Evolutionary conservation across 768 basidiomycete species (phyloP).

Genomic region (Boletus patriciae): DNA sequence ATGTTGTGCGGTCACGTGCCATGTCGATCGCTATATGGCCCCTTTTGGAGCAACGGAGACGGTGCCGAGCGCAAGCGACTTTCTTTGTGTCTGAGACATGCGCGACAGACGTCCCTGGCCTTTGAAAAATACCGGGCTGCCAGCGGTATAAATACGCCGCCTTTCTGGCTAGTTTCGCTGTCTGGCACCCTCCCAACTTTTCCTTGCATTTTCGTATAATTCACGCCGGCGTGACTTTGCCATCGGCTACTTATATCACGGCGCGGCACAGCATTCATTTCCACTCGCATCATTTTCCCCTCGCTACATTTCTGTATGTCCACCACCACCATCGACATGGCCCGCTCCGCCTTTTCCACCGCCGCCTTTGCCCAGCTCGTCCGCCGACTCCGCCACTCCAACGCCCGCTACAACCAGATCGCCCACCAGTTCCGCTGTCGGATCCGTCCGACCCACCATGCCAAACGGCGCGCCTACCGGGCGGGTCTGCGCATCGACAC

Average conservation of each 20-base stretch:
- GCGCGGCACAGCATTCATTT: conserved; percentile 11
- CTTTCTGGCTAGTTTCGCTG: neutral
- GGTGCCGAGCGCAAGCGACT: neutral
- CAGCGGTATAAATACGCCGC: conserved; percentile 18
- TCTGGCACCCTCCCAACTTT: conserved; percentile 7
- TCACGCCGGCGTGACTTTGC: conserved; percentile 17
- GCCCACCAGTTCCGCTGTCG: conserved; percentile 41
- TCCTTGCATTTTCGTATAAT: neutral
- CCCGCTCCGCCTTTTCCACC: conserved; percentile 30
- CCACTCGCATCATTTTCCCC: neutral
- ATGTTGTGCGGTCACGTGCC: conserved; percentile 8
- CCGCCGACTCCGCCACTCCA: conserved; percentile 44
- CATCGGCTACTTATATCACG: neutral
- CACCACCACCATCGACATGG: conserved; percentile 6
- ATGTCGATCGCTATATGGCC: conserved; percentile 8
- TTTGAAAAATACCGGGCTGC: neutral
- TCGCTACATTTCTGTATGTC: conserved; percentile 11
- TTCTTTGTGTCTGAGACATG: conserved; percentile 23
- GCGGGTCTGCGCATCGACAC: conserved; percentile 47
- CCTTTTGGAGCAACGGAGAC: neutral
- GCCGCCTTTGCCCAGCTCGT: conserved; percentile 39
- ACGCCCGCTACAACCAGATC: conserved; percentile 41
- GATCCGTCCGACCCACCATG: conserved; percentile 43
- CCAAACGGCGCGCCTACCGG: conserved; percentile 44
- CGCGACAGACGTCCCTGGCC: neutral